Conservation (phyloP, 345 rosid genomes). For the Gossypioides kirkii region DNA sequence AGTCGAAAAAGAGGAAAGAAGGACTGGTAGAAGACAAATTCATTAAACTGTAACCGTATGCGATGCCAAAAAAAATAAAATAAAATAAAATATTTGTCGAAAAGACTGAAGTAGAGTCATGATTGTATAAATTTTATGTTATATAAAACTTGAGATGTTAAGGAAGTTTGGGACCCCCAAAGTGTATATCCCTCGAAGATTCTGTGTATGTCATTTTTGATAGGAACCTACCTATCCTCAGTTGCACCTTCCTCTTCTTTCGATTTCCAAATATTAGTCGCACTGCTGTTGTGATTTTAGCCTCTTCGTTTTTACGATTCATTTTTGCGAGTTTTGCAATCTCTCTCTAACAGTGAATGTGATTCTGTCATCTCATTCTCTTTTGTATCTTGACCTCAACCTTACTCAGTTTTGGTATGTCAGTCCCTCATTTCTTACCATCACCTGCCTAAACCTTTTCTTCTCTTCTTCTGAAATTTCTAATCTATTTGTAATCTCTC, state of each 20-base stretch:
- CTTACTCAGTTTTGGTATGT: no score
- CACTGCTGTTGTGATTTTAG: no score
- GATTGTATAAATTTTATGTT: not conserved
- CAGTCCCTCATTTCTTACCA: no score
- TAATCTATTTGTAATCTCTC: no score
- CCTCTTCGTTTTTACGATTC: no score
- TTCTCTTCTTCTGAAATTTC: no score
- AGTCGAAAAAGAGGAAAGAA: not conserved
- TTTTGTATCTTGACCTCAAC: no score
- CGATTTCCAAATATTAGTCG: not conserved
- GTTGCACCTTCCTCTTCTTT: not conserved
- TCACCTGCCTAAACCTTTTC: no score
- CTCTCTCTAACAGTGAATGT: no score
- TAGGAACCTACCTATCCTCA: not conserved
- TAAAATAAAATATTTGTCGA: not conserved
- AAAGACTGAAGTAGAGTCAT: not conserved
- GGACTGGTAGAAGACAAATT: not conserved
- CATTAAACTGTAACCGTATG: not conserved
- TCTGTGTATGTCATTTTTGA: not conserved
- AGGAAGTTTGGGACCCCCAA: slow-evolving; percentile 9
- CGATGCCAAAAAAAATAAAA: not conserved
- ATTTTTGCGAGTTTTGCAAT: no score
- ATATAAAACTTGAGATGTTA: slow-evolving; percentile 2
- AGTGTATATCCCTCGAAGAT: slow-evolving; percentile 5
- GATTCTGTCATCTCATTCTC: no score